Conservation (phyloP, 345 rosid species). For the Draba incana region DNA sequence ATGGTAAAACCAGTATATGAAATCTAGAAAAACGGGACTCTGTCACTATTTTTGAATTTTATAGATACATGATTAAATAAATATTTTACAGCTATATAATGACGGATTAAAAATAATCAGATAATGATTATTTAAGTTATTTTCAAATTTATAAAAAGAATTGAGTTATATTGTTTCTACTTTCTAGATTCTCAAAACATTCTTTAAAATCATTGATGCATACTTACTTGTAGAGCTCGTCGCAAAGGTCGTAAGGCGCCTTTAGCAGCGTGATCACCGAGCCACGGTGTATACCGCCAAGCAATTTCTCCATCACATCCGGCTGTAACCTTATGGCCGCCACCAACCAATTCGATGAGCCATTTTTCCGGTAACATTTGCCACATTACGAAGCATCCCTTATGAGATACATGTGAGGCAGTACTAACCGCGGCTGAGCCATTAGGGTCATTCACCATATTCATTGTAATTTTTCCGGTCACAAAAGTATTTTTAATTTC, state of each 20-base stretch:
- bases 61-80: too few relatives aligned
- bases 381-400: constrained; percentile 98
- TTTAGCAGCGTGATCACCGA: constrained; percentile 80
- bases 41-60: too few relatives aligned
- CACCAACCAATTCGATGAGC: constrained; percentile 83
- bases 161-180: too few relatives aligned
- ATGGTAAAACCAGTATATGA: too few relatives aligned
- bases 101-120: too few relatives aligned
- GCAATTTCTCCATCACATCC: constrained; percentile 84
- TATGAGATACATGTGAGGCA: constrained; percentile 50
- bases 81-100: too few relatives aligned
- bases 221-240: constrained; percentile 86
- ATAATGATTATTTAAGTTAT: too few relatives aligned
- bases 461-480: constrained; percentile 85
- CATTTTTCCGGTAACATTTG: constrained; percentile 93
- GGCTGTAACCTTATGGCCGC: constrained; percentile 78
- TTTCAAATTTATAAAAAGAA: too few relatives aligned
- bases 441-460: constrained; percentile 63
- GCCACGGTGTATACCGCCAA: constrained; percentile 99
- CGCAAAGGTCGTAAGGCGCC: constrained; percentile 89
- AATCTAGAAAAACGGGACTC: too few relatives aligned
- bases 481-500: constrained; percentile 73
- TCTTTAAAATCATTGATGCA: neutral
- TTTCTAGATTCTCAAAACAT: too few relatives aligned
- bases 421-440: constrained; percentile 37